Conservation (phyloP, 2,329 filamentous ascomycete genomes). For the Dactylonectria macrodidyma region DNA sequence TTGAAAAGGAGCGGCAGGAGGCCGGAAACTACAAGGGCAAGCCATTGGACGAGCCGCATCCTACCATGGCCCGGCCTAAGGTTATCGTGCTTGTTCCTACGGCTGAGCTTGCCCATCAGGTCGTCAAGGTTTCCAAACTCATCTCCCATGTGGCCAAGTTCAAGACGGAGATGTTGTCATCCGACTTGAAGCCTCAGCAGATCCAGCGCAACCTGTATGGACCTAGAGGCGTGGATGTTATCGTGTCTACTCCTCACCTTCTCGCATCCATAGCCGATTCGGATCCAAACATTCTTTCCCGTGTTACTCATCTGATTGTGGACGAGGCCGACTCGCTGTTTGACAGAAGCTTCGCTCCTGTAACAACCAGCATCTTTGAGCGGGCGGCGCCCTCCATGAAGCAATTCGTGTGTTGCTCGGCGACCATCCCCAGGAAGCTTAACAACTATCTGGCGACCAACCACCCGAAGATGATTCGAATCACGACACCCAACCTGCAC, state of each 20-base stretch:
- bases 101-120: conserved; percentile 91
- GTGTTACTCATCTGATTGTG: conserved; percentile 88
- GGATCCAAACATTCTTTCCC: conserved; percentile 93
- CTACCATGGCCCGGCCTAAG: conserved; percentile 83
- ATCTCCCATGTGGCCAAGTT: conserved; percentile 91
- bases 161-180: conserved; percentile 86
- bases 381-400: conserved; percentile 84
- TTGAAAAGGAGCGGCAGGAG: conserved; percentile 70
- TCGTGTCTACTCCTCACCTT: conserved; percentile 91
- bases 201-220: conserved; percentile 91
- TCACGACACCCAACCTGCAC: conserved; percentile 96
- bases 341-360: conserved; percentile 90
- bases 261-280: conserved; percentile 89
- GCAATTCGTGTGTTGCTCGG: conserved; percentile 93
- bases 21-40: conserved; percentile 71
- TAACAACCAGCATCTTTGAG: conserved; percentile 87
- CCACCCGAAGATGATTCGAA: conserved; percentile 86
- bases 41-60: conserved; percentile 78
- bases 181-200: conserved; percentile 80
- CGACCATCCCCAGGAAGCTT: conserved; percentile 92
- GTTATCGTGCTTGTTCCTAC: conserved; percentile 93
- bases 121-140: conserved; percentile 84
- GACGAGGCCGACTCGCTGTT: conserved; percentile 98
- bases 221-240: conserved; percentile 84
- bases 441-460: conserved; percentile 86